phyloP scores from a whole-genome alignment of 371 early-diverging fungal species.

The Mortierella sp. region DNA sequence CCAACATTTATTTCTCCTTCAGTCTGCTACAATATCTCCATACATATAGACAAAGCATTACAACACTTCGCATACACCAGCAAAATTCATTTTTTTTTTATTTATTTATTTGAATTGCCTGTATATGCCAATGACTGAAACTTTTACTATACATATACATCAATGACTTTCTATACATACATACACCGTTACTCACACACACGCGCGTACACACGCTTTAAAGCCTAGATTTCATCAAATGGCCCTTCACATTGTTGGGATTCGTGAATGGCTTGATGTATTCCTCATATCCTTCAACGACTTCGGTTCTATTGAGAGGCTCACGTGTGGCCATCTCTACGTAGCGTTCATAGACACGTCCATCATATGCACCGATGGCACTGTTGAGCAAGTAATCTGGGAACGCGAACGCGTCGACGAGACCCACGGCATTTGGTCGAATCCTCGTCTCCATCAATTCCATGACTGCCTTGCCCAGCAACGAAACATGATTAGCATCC shows the following conservation, averaged over 20 bases:
- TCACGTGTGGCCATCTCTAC: slow-evolving; percentile 77
- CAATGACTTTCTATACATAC: no score
- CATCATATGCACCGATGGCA: slow-evolving; percentile 82
- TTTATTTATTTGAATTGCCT: no score
- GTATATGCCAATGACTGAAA: no score
- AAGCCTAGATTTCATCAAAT: slow-evolving; percentile 3
- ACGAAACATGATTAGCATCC: slow-evolving; percentile 63
- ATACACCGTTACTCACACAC: neutral
- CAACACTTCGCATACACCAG: no score
- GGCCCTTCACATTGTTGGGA: slow-evolving; percentile 14
- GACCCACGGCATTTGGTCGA: slow-evolving; percentile 76
- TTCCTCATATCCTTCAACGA: slow-evolving; percentile 68
- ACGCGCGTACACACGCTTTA: slow-evolving; percentile 2
- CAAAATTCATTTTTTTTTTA: no score
- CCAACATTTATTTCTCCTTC: no score
- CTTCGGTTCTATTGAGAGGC: slow-evolving; percentile 72
- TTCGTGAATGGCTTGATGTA: slow-evolving; percentile 66
- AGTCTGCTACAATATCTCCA: no score
- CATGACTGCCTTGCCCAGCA: slow-evolving; percentile 67
- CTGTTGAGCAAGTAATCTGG: slow-evolving; percentile 80
- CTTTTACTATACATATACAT: no score
- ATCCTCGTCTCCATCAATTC: slow-evolving; percentile 65
- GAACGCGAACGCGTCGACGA: slow-evolving; percentile 82
- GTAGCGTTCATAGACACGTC: slow-evolving; percentile 81
- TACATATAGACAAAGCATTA: no score